These are phyloP conservation scores for Verticillium tricorpus DNA, from an alignment of 2,329 filamentous ascomycete genomes.

Conservation along the genomic window DNA sequence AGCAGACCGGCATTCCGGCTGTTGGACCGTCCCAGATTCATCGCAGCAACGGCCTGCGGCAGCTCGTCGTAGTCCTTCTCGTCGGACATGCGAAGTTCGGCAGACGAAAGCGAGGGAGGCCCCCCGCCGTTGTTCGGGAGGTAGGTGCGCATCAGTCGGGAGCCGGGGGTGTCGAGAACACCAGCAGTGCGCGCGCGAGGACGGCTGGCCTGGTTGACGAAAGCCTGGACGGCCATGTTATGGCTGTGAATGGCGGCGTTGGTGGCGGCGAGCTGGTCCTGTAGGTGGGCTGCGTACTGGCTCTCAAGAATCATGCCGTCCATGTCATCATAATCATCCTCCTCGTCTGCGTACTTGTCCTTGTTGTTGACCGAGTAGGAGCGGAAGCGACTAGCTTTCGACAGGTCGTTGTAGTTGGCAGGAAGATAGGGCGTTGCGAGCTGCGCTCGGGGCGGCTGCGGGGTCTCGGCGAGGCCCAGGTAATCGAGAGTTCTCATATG, in stretches of 20 bases:
- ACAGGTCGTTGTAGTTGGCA: conserved; percentile 65
- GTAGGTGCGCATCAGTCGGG: conserved; percentile 65
- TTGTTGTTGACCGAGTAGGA: conserved; percentile 99
- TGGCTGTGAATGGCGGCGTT: conserved; percentile 78
- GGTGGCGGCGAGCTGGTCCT: conserved; percentile 60
- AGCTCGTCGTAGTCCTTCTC: conserved; percentile 77
- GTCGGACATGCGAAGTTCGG: conserved; percentile 71
- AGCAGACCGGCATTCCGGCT: conserved; percentile 65
- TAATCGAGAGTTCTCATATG: conserved; percentile 90
- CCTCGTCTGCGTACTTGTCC: conserved; percentile 90
- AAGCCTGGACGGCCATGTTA: conserved; percentile 89
- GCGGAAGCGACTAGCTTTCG: conserved; percentile 80
- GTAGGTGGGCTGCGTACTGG: conserved; percentile 56
- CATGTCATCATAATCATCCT: conserved; percentile 68
- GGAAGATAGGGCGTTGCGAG: conserved; percentile 72
- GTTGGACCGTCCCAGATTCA: conserved; percentile 66
- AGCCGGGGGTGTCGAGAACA: conserved; percentile 74
- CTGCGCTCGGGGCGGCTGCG: conserved; percentile 71
- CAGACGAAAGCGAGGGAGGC: conserved; percentile 69
- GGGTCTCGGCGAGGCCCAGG: conserved; percentile 88
- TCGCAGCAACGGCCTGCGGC: conserved; percentile 74
- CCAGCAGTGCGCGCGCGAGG: conserved; percentile 89
- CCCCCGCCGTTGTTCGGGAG: conserved; percentile 69
- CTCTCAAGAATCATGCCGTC: conserved; percentile 47
- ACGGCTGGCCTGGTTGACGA: conserved; percentile 79